These are phyloP conservation scores for Comarum palustre DNA, from an alignment of 306 rosid species.

Conservation along the genomic window DNA sequence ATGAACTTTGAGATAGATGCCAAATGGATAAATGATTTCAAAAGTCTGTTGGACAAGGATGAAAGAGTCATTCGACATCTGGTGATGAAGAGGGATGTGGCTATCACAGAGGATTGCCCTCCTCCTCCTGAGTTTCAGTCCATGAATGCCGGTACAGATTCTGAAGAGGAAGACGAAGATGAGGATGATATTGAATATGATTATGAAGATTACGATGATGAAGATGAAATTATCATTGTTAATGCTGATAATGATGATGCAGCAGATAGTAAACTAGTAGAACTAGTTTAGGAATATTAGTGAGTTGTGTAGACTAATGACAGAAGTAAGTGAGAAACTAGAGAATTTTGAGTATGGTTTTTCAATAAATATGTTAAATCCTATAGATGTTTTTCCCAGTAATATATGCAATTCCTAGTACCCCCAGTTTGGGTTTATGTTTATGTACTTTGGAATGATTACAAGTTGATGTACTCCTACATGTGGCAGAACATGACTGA, in stretches of 20 bases:
- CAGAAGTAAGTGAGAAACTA: slow-evolving; percentile 5
- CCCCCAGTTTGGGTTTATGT: background rate
- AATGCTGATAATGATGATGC: slow-evolving; percentile 17
- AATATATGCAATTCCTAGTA: background rate
- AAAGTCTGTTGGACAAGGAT: slow-evolving; percentile 76
- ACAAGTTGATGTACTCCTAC: background rate
- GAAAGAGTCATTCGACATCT: slow-evolving; percentile 91
- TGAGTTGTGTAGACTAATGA: slow-evolving; percentile 3
- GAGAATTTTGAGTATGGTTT: background rate
- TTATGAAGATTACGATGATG: slow-evolving; percentile 25
- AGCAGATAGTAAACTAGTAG: slow-evolving; percentile 13
- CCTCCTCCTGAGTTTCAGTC: slow-evolving; percentile 73
- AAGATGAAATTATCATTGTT: slow-evolving; percentile 20
- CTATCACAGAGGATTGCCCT: slow-evolving; percentile 85
- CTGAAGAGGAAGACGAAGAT: slow-evolving; percentile 33
- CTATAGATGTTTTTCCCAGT: background rate
- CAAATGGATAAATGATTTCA: slow-evolving; percentile 76
- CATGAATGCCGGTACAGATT: slow-evolving; percentile 41
- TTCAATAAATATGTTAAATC: slow-evolving; percentile 5
- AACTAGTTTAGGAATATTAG: background rate
- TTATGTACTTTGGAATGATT: background rate
- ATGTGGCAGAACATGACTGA: background rate
- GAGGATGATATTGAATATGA: slow-evolving; percentile 33
- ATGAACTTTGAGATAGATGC: slow-evolving; percentile 91
- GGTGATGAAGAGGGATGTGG: slow-evolving; percentile 72